A percentile compares a stretch with the other conserved stretches of the same genome.
Evolutionary conservation across 192 early-diverging fungal genomes (phyloP).

Genomic region (Umbelopsis isabellina): DNA sequence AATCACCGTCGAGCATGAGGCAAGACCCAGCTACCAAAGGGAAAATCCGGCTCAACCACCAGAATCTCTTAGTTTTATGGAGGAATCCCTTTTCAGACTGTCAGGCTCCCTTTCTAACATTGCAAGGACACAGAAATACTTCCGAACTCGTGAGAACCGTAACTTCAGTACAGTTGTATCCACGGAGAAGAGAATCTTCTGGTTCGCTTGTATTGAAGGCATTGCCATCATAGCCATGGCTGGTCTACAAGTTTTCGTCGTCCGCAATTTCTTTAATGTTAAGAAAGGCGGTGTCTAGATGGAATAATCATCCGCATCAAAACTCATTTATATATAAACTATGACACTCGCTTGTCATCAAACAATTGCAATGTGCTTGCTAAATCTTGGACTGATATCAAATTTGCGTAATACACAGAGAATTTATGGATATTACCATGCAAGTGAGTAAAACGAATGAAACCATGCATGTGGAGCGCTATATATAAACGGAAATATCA

Average conservation of each 20-base stretch:
- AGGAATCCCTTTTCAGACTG: slow-evolving; percentile 64
- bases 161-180: slow-evolving; percentile 89
- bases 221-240: slow-evolving; percentile 82
- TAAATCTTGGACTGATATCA: too few species aligned
- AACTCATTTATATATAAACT: background rate
- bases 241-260: slow-evolving; percentile 91
- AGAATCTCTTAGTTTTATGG: slow-evolving; percentile 58
- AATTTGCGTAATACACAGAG: too few species aligned
- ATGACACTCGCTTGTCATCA: background rate
- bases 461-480: too few species aligned
- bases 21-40: slow-evolving; percentile 45
- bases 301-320: background rate
- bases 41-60: slow-evolving; percentile 47
- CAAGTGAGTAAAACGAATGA: too few species aligned
- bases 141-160: slow-evolving; percentile 88
- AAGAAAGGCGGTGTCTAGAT: slow-evolving; percentile 60
- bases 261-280: slow-evolving; percentile 89
- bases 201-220: slow-evolving; percentile 87
- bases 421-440: too few species aligned
- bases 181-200: slow-evolving; percentile 87
- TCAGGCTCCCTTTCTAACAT: slow-evolving; percentile 68
- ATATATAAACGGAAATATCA: too few species aligned
- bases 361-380: too few species aligned
- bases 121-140: slow-evolving; percentile 84
- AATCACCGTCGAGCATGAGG: slow-evolving; percentile 89